These are phyloP conservation scores for Spathaspora arborariae DNA, from an alignment of 805 yeast species.

Conservation along the genomic window DNA sequence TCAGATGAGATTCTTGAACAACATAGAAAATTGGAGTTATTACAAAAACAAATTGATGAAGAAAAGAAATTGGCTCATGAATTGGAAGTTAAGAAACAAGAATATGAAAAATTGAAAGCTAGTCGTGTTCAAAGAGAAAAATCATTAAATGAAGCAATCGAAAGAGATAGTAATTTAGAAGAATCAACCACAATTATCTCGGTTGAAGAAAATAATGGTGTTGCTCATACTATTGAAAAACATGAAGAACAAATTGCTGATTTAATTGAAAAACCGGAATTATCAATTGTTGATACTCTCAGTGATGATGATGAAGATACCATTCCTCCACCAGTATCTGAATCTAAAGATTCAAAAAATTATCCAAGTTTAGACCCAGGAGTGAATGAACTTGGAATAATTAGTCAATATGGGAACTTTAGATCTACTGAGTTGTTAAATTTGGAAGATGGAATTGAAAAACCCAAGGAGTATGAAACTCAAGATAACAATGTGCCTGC, in stretches of 20 bases:
- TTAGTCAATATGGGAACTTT: slow-evolving; percentile 15
- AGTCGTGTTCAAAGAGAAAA: slow-evolving; percentile 20
- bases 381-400: slow-evolving; percentile 17
- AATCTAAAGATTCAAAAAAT: background rate
- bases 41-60: slow-evolving; percentile 33
- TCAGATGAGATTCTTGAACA: slow-evolving; percentile 20
- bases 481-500: background rate
- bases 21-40: slow-evolving; percentile 22
- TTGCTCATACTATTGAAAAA: background rate
- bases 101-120: slow-evolving; percentile 29
- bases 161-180: background rate
- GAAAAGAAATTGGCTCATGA: slow-evolving; percentile 37
- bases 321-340: background rate
- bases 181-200: background rate
- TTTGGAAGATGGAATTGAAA: slow-evolving; percentile 8
- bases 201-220: background rate
- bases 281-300: background rate
- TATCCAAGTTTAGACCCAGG: slow-evolving; percentile 6
- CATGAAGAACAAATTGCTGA: background rate
- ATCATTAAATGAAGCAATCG: background rate
- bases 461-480: background rate
- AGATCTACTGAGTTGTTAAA: slow-evolving; percentile 19
- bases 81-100: slow-evolving; percentile 34
- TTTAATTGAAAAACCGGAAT: background rate
- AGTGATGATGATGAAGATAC: background rate